Percentiles rank a stretch among this genome's conserved stretches.
Conservation (phyloP, 2,329 filamentous ascomycete species). For the Blastomyces percursus region DNA sequence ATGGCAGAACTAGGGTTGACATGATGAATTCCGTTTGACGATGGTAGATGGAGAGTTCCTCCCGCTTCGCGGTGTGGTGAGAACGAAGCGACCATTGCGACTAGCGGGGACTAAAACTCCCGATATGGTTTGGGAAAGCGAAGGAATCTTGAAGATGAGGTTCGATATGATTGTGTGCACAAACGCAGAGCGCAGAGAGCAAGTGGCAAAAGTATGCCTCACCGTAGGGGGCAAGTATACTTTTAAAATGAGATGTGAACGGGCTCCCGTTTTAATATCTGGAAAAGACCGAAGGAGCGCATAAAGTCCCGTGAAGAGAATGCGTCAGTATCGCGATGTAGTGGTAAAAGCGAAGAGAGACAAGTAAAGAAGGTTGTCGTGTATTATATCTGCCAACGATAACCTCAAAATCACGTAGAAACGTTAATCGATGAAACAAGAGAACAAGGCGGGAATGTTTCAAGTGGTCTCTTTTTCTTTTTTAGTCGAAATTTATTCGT, state of each 20-base stretch:
- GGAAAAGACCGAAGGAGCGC: constrained; percentile 3
- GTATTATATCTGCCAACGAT: constrained; percentile 1
- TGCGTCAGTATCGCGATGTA: not conserved
- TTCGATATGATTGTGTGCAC: not conserved
- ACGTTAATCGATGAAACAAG: not conserved
- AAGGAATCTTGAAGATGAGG: not conserved
- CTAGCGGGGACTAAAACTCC: not conserved
- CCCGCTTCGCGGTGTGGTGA: constrained; percentile 45
- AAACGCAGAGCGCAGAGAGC: not conserved
- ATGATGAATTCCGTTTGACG: constrained; percentile 70
- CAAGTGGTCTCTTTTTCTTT: not conserved
- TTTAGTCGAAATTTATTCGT: not conserved
- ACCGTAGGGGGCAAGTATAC: not conserved
- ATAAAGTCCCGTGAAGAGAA: not conserved
- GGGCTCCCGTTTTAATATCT: not conserved
- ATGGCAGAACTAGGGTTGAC: constrained; percentile 75
- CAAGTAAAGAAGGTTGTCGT: not conserved
- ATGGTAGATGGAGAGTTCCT: constrained; percentile 75
- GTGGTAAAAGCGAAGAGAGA: not conserved
- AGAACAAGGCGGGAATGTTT: not conserved
- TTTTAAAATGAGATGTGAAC: not conserved
- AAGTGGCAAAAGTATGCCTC: not conserved
- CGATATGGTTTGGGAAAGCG: not conserved
- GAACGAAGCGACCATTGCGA: constrained; percentile 37
- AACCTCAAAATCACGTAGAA: not conserved